phyloP scores from a whole-genome alignment of 106 monocot genomes.

The Allium sativum region DNA sequence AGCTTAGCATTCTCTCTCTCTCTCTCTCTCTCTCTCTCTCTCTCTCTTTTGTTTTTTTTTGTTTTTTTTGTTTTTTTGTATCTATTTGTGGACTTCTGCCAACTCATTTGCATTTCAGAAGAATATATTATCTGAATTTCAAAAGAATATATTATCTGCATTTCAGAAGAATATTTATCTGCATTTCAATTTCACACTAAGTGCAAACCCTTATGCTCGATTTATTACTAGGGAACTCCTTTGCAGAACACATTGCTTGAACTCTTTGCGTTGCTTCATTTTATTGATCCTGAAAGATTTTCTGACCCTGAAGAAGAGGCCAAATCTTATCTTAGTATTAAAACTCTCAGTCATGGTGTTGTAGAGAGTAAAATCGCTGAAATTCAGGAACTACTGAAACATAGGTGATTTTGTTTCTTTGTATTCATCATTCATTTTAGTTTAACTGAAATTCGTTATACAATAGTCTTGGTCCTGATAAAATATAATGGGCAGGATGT shows the following conservation, averaged over 20 bases:
- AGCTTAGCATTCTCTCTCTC: too few relatives aligned
- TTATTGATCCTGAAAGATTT: constrained; percentile 38
- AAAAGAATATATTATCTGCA: too few relatives aligned
- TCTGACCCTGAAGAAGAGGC: constrained; percentile 44
- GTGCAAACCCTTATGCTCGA: not conserved
- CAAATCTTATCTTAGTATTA: constrained; percentile 11
- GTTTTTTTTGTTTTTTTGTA: too few relatives aligned
- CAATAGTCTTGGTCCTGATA: not conserved
- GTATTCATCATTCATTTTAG: too few relatives aligned
- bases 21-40: too few relatives aligned
- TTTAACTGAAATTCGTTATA: not conserved
- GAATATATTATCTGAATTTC: too few relatives aligned
- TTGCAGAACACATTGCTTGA: constrained; percentile 41
- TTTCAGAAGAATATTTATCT: not conserved
- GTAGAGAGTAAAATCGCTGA: constrained; percentile 23
- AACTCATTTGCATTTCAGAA: too few relatives aligned
- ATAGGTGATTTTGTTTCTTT: constrained; percentile 15
- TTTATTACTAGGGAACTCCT: constrained; percentile 37
- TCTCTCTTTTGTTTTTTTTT: too few relatives aligned
- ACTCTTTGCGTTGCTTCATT: constrained; percentile 46
- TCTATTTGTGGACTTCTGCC: too few relatives aligned
- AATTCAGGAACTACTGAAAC: constrained; percentile 37
- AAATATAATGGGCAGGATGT: constrained; percentile 21
- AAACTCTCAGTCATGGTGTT: not conserved
- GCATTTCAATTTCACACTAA: not conserved